Evolutionary conservation across 2,329 filamentous ascomycete genomes (phyloP), one percentile per base, ranked within the genome.

Genomic region (Monilinia aucupariae): DNA sequence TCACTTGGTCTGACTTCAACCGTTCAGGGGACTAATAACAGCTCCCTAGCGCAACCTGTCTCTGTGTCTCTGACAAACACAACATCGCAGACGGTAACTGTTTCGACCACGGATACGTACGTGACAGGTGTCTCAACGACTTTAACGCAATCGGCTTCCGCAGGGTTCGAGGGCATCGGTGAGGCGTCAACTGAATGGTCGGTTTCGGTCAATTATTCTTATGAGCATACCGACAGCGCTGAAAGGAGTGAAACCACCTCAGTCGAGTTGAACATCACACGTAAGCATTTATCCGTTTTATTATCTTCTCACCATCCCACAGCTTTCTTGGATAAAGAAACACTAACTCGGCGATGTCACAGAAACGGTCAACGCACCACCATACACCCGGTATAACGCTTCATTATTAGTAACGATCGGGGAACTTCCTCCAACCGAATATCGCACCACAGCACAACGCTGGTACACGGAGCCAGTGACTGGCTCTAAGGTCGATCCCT

Each of bases 121-220:
- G 25, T n/a, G 22, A n/a, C 3, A 13, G 25, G 10, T 22, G n/a
- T 27, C 53, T 8, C 39, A 1, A 20, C 39, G 10, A 30, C 10
- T 5, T 43, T 45, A 2, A 6, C 37, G 3, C 17, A 32, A 4
- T 27, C 53, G 17, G 39, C 9, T 8, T 27, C 53, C 4, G 25
- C 25, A 30, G 15, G 53, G 3, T 10, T 45, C 15, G 25, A 27
- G 17, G 25, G 53, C 12, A 22, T 32, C 17, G 53, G 17, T 9
- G 20, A 20, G 47, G 41, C 41, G 17, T 43, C 32, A 52, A 52
- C 12, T 2, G 8, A 41, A 20, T 27, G 22, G 15, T 53, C 34
- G 8, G 34, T 27, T 25, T 0, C 13, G 5, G 9, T 1, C 22
- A 10, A 20, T 41, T 27, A 47, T n/a, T 0, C 7, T 0, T 6